These are phyloP conservation scores for Pilaira anomala DNA, from an alignment of 192 early-diverging fungal genomes.

Conservation along the genomic window DNA sequence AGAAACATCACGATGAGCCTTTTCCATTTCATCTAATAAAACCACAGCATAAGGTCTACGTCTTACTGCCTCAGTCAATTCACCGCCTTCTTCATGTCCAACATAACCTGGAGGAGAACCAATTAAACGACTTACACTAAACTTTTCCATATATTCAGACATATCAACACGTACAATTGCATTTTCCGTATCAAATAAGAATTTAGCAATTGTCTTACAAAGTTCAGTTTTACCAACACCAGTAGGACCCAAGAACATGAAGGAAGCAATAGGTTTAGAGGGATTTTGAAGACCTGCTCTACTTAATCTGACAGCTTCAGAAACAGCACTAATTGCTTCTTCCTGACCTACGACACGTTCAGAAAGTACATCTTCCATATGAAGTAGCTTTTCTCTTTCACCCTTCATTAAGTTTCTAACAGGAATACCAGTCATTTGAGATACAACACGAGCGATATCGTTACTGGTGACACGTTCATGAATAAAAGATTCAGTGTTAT, in stretches of 20 bases:
- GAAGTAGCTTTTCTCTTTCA: conserved; percentile 66
- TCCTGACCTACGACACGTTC: conserved; percentile 83
- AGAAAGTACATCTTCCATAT: conserved; percentile 64
- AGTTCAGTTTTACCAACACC: conserved; percentile 94
- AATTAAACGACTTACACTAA: conserved; percentile 86
- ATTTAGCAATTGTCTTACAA: conserved; percentile 73
- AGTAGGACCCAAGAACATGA: conserved; percentile 95
- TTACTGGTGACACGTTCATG: conserved; percentile 81
- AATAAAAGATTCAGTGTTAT: conserved; percentile 56
- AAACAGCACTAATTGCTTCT: conserved; percentile 84
- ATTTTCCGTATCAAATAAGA: conserved; percentile 97
- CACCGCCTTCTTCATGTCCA: conserved; percentile 94
- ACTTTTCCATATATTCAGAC: conserved; percentile 88
- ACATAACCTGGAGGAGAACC: conserved; percentile 96
- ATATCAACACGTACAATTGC: conserved; percentile 97
- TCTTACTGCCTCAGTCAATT: conserved; percentile 92
- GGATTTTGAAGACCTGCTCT: conserved; percentile 84
- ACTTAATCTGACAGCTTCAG: conserved; percentile 83
- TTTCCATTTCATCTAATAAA: conserved; percentile 98
- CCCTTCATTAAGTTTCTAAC: conserved; percentile 66
- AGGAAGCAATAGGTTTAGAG: conserved; percentile 83
- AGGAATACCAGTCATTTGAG: conserved; percentile 78
- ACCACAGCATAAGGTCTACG: conserved; percentile 90
- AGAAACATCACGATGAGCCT: conserved; percentile 78
- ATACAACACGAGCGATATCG: conserved; percentile 71